phyloP scores from a whole-genome alignment of 768 basidiomycete genomes.

The Candolleomyces eurysporus region DNA sequence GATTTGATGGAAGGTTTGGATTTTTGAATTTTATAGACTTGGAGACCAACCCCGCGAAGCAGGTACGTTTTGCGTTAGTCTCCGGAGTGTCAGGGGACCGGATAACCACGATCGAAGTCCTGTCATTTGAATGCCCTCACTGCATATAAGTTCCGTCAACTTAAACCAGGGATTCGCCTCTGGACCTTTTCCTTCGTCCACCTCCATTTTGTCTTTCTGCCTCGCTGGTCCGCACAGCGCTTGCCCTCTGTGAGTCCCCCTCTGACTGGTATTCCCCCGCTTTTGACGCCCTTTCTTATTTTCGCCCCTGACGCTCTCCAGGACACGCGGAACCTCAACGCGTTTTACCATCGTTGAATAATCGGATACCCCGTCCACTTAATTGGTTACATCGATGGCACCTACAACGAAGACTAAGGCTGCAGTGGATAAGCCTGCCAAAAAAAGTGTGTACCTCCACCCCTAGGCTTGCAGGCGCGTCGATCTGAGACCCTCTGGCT shows the following conservation, averaged over 20 bases:
- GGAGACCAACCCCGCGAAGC: slow-evolving; percentile 10
- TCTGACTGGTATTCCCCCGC: slow-evolving; percentile 12
- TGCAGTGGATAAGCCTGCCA: slow-evolving; percentile 46
- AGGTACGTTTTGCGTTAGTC: slow-evolving; percentile 10
- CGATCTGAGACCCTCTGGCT: slow-evolving; percentile 19
- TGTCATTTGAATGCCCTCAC: slow-evolving; percentile 43
- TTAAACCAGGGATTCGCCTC: slow-evolving; percentile 44
- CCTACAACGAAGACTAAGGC: slow-evolving; percentile 40
- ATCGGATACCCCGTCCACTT: slow-evolving; percentile 8
- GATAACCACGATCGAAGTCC: slow-evolving; percentile 43
- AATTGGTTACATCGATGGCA: slow-evolving; percentile 33
- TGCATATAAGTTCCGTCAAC: slow-evolving; percentile 61
- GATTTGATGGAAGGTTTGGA: slow-evolving; percentile 9
- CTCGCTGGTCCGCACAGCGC: slow-evolving; percentile 4
- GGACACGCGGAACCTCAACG: slow-evolving; percentile 23
- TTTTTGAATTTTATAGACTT: slow-evolving; percentile 6
- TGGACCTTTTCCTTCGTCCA: slow-evolving; percentile 44
- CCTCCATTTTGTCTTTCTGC: slow-evolving; percentile 18
- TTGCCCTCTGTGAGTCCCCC: slow-evolving; percentile 8
- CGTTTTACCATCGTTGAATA: slow-evolving; percentile 17
- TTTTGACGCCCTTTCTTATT: slow-evolving; percentile 11
- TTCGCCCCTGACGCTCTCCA: slow-evolving; percentile 10
- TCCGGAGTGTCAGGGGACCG: slow-evolving; percentile 38
- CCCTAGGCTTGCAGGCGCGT: slow-evolving; percentile 6
- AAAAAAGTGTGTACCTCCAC: slow-evolving; percentile 47